These are phyloP conservation scores for Wickerhamomyces chambardii DNA, from an alignment of 805 yeast species.

Conservation along the genomic window DNA sequence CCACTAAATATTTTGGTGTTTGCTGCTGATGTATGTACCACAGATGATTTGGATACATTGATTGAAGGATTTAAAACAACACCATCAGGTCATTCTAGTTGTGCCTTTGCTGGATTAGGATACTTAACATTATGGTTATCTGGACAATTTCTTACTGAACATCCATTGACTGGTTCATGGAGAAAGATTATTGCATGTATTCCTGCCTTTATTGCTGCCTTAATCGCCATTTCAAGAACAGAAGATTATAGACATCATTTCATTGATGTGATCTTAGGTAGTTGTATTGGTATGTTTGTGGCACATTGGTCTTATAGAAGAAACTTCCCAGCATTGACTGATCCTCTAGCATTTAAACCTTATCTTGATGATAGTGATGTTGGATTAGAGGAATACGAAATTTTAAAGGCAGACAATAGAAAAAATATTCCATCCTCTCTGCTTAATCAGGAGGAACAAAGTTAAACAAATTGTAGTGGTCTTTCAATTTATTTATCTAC, in stretches of 20 bases:
- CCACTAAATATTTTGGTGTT: slow-evolving; percentile 44
- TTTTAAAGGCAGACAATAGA: slow-evolving; percentile 11
- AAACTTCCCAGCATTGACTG: slow-evolving; percentile 27
- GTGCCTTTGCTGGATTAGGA: slow-evolving; percentile 60
- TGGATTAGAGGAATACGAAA: slow-evolving; percentile 14
- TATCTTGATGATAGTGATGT: slow-evolving; percentile 30
- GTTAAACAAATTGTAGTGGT: no score
- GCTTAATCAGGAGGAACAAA: no score
- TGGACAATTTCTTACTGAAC: slow-evolving; percentile 52
- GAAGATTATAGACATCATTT: slow-evolving; percentile 94
- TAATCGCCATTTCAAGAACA: slow-evolving; percentile 80
- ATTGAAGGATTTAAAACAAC: slow-evolving; percentile 75
- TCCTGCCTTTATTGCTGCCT: slow-evolving; percentile 62
- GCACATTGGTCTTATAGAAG: slow-evolving; percentile 37
- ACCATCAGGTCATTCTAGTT: slow-evolving; percentile 75
- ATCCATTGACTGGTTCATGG: slow-evolving; percentile 50
- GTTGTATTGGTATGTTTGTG: slow-evolving; percentile 49
- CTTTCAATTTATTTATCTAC: no score
- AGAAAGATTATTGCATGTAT: slow-evolving; percentile 40
- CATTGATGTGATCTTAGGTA: slow-evolving; percentile 72
- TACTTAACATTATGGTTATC: slow-evolving; percentile 55
- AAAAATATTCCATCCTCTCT: no score
- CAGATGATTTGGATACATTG: slow-evolving; percentile 30
- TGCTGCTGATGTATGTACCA: slow-evolving; percentile 62
- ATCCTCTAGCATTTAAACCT: slow-evolving; percentile 28